Evolutionary conservation across 345 rosid genomes (phyloP).

Genomic region (Rhodamnia argentea): DNA sequence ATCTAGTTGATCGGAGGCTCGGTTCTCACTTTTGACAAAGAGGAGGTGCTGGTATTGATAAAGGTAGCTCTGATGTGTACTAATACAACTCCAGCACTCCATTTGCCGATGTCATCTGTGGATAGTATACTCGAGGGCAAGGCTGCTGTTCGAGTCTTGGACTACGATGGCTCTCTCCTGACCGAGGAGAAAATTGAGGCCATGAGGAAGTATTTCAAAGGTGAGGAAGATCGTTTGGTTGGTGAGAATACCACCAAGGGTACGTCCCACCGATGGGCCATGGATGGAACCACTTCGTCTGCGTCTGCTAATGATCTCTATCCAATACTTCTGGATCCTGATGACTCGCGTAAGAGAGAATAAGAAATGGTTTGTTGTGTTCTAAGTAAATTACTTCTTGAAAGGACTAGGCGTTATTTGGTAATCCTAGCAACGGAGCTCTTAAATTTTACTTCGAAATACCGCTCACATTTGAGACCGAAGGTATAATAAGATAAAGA

Average conservation of each 20-base stretch:
- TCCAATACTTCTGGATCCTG: not conserved
- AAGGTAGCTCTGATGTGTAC: constrained; percentile 2
- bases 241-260: not conserved
- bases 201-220: not conserved
- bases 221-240: not conserved
- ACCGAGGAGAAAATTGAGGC: not conserved
- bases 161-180: not conserved
- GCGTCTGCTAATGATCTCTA: constrained; percentile 17
- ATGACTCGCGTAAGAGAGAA: not conserved
- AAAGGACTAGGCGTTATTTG: not conserved
- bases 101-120: constrained; percentile 2
- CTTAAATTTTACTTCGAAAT: not conserved
- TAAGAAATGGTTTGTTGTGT: not conserved
- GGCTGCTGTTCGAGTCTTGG: not conserved
- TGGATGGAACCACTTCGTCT: constrained; percentile 10
- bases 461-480: not conserved
- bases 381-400: not conserved
- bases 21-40: not conserved
- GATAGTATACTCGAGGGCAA: constrained; percentile 5
- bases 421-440: not conserved
- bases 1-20: constrained; percentile 2
- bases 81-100: not conserved
- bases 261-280: constrained; percentile 2
- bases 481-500: not conserved
- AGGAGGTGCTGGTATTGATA: constrained; percentile 1